A percentile compares a stretch with the other conserved stretches of the same genome.
Evolutionary conservation across 169 alveolate genomes (phyloP).

Genomic region (Cryptosporidium ubiquitum): DNA sequence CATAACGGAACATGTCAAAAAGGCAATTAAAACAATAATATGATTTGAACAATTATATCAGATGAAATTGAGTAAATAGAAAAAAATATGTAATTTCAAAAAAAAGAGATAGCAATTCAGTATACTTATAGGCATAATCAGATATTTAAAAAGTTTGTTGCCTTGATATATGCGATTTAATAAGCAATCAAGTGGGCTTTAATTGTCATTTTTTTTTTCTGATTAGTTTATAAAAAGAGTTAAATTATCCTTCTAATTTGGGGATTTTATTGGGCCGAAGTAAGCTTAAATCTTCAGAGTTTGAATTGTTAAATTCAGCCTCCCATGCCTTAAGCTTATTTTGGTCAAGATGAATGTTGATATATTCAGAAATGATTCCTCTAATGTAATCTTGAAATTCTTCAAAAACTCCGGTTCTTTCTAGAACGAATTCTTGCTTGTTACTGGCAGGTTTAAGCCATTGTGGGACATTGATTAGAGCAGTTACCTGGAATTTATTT

Average conservation of each 20-base stretch:
- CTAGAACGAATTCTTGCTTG: slow-evolving; percentile 90
- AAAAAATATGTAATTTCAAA: background rate
- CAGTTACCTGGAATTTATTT: slow-evolving; percentile 84
- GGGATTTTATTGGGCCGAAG: slow-evolving; percentile 42
- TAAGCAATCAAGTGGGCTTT: too few species aligned
- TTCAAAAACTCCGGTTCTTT: slow-evolving; percentile 85
- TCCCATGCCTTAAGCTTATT: slow-evolving; percentile 81
- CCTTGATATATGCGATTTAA: background rate
- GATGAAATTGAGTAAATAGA: too few species aligned
- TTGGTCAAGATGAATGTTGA: slow-evolving; percentile 79
- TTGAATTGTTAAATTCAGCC: slow-evolving; percentile 30
- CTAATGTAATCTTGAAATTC: slow-evolving; percentile 83
- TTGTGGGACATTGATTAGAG: slow-evolving; percentile 88
- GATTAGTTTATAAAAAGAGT: background rate
- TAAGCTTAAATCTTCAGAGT: background rate
- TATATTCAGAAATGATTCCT: slow-evolving; percentile 80
- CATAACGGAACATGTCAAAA: background rate
- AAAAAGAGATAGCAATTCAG: background rate
- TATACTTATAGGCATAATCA: background rate
- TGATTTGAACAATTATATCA: background rate
- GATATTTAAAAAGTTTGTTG: background rate
- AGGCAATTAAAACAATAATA: background rate
- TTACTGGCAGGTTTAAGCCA: slow-evolving; percentile 90
- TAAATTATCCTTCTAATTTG: slow-evolving; percentile 3
- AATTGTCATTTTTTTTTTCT: background rate